Base-by-base conservation (phyloP, 2,329 filamentous ascomycete species). In the Xylaria sp. region DNA sequence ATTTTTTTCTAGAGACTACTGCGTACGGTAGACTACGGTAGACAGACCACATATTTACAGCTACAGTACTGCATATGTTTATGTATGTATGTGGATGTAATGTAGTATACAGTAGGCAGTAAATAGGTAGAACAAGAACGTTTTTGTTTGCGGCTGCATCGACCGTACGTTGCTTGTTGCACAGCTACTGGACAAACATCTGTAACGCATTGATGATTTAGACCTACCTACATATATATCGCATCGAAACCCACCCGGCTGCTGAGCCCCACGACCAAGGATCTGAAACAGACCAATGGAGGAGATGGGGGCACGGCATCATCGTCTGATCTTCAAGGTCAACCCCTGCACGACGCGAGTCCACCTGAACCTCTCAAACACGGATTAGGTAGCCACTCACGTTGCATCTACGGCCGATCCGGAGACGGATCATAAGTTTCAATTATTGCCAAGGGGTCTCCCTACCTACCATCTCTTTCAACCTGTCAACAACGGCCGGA, bases 241-340 rank as follows among this genome's bases (percentile, higher is more conserved):
- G 41, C 41, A 46, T 46, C 41, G 7, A 46, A 46, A 20, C 18
- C 37, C 37, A 44, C 37, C 34, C 15, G 9, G 2, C 18, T 55
- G 5, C 25, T 18, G 34, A 34, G 68, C 50, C 68, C 69, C 63
- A 57, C 69, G 63, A 67, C 65, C 41, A 62, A 54, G 59, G 61
- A 57, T 73, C 72, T 76, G 75, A 76, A 76, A 76, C 75, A 28
- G 66, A 18, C 74, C 73, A 66, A 73, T 63, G 63, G 52, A 41
- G 58, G 20, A 66, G 56, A 13, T 6, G 6, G 48, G 66, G 62
- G 51, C n/a, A 60, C 66, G 66, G 56, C 70, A 71, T 72, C 69
- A 73, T 73, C 71, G 73, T 73, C 71, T 69, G 64, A 74, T 73
- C 55, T 71, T 23, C 66, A 54, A 9, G 62, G 60, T 56, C 56